phyloP scores from a whole-genome alignment of 2,329 filamentous ascomycete species.

The Fusarium protoensiforme region DNA sequence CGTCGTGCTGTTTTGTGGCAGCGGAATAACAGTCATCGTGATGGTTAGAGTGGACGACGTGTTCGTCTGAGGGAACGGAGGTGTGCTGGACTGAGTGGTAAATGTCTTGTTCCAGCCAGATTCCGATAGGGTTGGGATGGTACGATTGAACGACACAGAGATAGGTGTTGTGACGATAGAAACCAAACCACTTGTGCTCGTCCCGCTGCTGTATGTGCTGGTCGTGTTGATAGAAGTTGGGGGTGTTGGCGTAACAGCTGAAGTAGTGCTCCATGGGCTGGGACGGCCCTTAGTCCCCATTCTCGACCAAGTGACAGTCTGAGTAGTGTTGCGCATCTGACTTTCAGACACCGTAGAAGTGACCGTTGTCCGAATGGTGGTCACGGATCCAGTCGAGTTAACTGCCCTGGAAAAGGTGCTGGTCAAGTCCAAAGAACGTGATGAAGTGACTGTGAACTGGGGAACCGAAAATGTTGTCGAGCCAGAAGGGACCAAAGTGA shows the following conservation, averaged over 20 bases:
- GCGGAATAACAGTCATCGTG: constrained; percentile 7
- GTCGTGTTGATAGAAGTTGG: constrained; percentile 18
- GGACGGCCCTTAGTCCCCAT: not conserved
- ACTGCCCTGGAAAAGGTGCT: constrained; percentile 3
- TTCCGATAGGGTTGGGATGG: not conserved
- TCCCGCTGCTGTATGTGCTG: not conserved
- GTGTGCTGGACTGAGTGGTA: constrained; percentile 4
- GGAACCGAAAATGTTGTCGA: constrained; percentile 8
- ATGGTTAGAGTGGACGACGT: constrained; percentile 11
- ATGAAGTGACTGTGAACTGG: constrained; percentile 1
- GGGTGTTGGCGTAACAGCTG: constrained; percentile 3
- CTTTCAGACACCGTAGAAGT: constrained; percentile 3
- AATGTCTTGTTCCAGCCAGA: not conserved
- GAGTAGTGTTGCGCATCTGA: constrained; percentile 8
- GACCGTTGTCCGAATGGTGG: not conserved
- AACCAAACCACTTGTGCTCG: not conserved
- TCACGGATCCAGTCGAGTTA: constrained; percentile 9
- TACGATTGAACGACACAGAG: constrained; percentile 7
- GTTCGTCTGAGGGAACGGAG: constrained; percentile 32
- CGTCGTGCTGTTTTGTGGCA: constrained; percentile 12
- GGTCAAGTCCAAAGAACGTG: constrained; percentile 6
- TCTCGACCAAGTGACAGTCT: constrained; percentile 2
- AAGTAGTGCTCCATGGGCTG: not conserved
- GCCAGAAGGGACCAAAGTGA: not conserved
- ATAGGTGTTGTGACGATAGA: constrained; percentile 15